Conservation (phyloP, 2,329 filamentous ascomycete genomes). For the Phialophora verrucosa region DNA sequence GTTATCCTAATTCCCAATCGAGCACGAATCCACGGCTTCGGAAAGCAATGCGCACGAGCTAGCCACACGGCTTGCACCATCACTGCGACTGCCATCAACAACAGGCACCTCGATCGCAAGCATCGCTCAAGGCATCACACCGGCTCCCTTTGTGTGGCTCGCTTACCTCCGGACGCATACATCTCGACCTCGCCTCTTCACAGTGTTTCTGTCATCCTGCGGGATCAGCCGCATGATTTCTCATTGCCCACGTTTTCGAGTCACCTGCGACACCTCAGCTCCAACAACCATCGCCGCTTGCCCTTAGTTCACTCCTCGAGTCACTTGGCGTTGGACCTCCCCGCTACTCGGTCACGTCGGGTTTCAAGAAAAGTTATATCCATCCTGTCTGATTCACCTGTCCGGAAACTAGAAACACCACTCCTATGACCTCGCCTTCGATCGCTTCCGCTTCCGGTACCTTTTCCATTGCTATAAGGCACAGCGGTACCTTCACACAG, state of each 20-base stretch:
- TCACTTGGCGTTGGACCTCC: neutral
- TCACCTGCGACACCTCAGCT: conserved; percentile 24
- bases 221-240: conserved; percentile 35
- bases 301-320: neutral
- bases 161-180: conserved; percentile 8
- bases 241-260: conserved; percentile 39
- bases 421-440: neutral
- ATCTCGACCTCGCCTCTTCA: conserved; percentile 11
- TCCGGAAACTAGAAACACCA: conserved; percentile 9
- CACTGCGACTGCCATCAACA: neutral
- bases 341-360: neutral
- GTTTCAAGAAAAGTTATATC: neutral
- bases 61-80: neutral
- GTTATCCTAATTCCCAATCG: conserved; percentile 8
- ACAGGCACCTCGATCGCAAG: neutral
- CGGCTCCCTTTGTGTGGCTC: conserved; percentile 11
- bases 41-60: conserved; percentile 15
- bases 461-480: conserved; percentile 8
- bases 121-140: conserved; percentile 6
- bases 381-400: conserved; percentile 14
- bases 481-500: conserved; percentile 3
- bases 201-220: conserved; percentile 32
- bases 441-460: conserved; percentile 1
- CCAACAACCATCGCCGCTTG: neutral
- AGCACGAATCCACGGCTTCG: neutral